These are phyloP conservation scores for Plenodomus lindquistii DNA, from an alignment of 2,329 filamentous ascomycete genomes.

Conservation along the genomic window DNA sequence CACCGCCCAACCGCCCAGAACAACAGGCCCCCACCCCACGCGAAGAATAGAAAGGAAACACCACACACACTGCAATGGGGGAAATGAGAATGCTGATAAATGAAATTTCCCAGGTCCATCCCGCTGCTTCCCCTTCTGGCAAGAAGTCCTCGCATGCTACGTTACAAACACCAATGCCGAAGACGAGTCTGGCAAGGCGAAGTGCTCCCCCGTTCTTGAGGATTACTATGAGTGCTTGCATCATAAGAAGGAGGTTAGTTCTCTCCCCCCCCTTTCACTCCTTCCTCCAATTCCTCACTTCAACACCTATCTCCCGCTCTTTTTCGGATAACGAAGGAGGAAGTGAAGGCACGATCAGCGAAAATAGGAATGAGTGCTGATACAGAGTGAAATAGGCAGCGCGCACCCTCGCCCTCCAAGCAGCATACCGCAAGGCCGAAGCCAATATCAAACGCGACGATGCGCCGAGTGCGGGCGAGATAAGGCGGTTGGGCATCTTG, in stretches of 20 bases:
- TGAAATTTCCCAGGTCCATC: conserved; percentile 59
- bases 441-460: conserved; percentile 77
- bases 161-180: conserved; percentile 86
- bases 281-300: conserved; percentile 6
- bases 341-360: no score
- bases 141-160: conserved; percentile 98
- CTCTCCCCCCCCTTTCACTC: background rate
- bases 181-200: conserved; percentile 79
- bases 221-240: conserved; percentile 99
- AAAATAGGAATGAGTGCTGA: background rate
- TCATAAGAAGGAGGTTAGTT: conserved; percentile 93
- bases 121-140: conserved; percentile 99
- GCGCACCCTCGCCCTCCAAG: conserved; percentile 77
- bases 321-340: background rate
- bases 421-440: conserved; percentile 78
- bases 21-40: no score
- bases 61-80: no score
- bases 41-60: no score
- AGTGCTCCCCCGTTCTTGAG: conserved; percentile 82
- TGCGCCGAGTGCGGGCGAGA: conserved; percentile 80
- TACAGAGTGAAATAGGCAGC: conserved; percentile 62
- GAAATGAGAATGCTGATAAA: background rate
- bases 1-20: no score
- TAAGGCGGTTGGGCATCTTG: conserved; percentile 82
- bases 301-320: background rate